Evolutionary conservation across 208 protist genomes (phyloP).

Genomic region (Trypanosoma mega): DNA sequence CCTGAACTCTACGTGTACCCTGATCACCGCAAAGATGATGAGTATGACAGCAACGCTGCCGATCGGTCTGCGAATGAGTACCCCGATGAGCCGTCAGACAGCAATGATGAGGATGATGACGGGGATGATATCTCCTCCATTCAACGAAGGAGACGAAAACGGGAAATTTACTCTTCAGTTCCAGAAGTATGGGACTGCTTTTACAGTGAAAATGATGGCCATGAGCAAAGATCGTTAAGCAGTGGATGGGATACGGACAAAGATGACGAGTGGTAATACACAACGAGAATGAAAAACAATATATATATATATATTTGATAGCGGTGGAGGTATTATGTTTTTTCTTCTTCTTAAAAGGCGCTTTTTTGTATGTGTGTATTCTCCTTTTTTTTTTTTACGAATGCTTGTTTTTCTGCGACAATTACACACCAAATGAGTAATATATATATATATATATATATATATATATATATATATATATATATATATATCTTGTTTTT

Average conservation of each 20-base stretch:
- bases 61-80: conserved; percentile 88
- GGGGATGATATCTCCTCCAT: background rate
- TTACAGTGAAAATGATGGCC: conserved; percentile 54
- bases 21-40: conserved; percentile 87
- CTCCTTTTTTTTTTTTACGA: too few species aligned
- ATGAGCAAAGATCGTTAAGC: conserved; percentile 41
- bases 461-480: too few species aligned
- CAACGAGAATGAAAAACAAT: too few species aligned
- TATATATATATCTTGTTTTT: background rate
- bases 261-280: background rate
- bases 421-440: too few species aligned
- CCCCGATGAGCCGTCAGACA: conserved; percentile 51
- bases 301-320: too few species aligned
- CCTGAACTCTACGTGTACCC: conserved; percentile 79
- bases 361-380: too few species aligned
- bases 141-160: too few species aligned
- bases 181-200: conserved; percentile 15
- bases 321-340: conserved; percentile 8
- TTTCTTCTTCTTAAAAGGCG: too few species aligned
- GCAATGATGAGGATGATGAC: conserved; percentile 24
- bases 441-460: too few species aligned
- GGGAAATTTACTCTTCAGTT: too few species aligned
- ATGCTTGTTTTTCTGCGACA: too few species aligned
- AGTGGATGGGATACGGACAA: conserved; percentile 47
- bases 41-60: conserved; percentile 91